These are phyloP conservation scores for Pythium coloratum DNA, from an alignment of 352 stramenopile genomes.

Conservation along the genomic window DNA sequence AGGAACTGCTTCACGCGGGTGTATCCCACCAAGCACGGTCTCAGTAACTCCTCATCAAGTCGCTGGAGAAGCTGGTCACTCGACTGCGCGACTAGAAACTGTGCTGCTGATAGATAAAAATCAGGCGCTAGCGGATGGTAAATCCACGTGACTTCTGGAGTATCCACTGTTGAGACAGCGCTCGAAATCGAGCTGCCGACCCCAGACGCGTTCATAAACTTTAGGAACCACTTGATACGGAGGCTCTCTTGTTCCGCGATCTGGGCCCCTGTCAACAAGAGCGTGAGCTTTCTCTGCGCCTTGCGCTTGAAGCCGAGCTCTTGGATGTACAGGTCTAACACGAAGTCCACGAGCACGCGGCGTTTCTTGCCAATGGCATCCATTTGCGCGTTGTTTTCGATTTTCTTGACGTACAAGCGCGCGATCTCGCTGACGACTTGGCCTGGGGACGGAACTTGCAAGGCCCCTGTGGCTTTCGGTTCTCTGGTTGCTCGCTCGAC, in stretches of 20 bases:
- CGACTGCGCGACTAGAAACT: conserved; percentile 42
- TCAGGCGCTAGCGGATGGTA: conserved; percentile 47
- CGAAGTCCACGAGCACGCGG: conserved; percentile 47
- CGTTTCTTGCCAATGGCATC: conserved; percentile 41
- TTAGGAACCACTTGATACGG: conserved; percentile 66
- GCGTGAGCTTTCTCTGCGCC: conserved; percentile 54
- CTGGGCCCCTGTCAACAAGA: conserved; percentile 48
- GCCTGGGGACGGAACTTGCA: conserved; percentile 22
- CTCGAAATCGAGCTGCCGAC: not conserved
- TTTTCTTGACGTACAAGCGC: conserved; percentile 64
- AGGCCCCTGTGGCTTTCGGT: not conserved
- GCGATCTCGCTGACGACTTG: conserved; percentile 59
- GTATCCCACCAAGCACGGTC: conserved; percentile 46
- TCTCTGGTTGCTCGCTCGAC: conserved; percentile 13
- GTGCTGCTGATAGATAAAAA: conserved; percentile 54
- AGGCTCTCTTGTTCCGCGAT: conserved; percentile 45
- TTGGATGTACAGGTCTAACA: conserved; percentile 54
- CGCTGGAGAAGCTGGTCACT: conserved; percentile 37
- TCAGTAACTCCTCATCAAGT: conserved; percentile 49
- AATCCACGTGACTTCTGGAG: conserved; percentile 15
- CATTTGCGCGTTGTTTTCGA: conserved; percentile 39
- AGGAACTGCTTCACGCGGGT: conserved; percentile 41
- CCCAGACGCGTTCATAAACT: conserved; percentile 43
- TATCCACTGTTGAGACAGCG: not conserved
- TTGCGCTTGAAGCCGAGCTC: conserved; percentile 66